phyloP scores from a whole-genome alignment of 2,329 filamentous ascomycete genomes.

The Dendryphion nanum region DNA sequence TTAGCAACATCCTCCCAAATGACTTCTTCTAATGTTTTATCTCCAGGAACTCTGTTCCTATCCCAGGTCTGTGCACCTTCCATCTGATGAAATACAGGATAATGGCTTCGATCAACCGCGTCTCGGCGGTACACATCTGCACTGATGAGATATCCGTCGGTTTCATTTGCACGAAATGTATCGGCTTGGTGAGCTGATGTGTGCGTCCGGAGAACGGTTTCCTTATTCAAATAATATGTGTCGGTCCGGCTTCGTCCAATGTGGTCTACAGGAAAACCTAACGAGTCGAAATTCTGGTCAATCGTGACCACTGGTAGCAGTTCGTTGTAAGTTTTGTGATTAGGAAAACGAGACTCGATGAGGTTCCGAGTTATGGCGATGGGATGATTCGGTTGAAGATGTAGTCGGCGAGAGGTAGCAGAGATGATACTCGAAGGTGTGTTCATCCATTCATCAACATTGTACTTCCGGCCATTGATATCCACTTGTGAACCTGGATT shows the following conservation, averaged over 20 bases:
- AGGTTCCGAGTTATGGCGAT: conserved; percentile 86
- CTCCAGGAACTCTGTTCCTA: conserved; percentile 52
- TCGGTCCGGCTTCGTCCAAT: conserved; percentile 84
- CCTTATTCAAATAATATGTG: conserved; percentile 90
- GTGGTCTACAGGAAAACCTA: conserved; percentile 86
- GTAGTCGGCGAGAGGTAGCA: conserved; percentile 74
- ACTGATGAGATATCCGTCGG: conserved; percentile 81
- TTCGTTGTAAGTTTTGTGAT: conserved; percentile 73
- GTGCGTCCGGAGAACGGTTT: conserved; percentile 85
- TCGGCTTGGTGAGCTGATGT: conserved; percentile 91
- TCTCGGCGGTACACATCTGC: conserved; percentile 95
- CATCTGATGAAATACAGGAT: conserved; percentile 98
- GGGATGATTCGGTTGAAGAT: conserved; percentile 87
- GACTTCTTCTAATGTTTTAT: conserved; percentile 53
- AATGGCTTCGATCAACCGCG: conserved; percentile 91
- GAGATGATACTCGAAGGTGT: conserved; percentile 71
- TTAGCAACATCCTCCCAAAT: conserved; percentile 69
- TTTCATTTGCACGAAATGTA: conserved; percentile 70
- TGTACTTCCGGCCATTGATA: conserved; percentile 59
- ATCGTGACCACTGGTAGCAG: conserved; percentile 83
- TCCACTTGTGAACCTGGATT: no score
- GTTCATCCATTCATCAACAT: conserved; percentile 82
- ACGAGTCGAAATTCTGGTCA: conserved; percentile 90
- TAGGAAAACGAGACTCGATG: conserved; percentile 84
- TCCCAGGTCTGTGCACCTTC: conserved; percentile 92